Base-by-base conservation (phyloP, 345 rosid genomes). In the Citrus cavaleriei region DNA sequence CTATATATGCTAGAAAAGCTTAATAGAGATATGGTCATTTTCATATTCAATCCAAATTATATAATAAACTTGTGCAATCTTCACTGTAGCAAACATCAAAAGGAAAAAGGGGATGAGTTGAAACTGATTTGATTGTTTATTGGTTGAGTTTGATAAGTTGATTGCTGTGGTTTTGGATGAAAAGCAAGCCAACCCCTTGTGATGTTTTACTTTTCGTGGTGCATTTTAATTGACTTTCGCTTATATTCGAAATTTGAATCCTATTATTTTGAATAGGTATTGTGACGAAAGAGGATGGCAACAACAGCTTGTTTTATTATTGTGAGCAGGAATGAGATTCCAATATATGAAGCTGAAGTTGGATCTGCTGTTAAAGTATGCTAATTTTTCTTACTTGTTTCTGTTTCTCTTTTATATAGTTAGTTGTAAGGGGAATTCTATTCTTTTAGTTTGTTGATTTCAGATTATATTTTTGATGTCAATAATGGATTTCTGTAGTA, bases 321-420 rank as follows among this genome's bases (percentile, higher is more conserved):
- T 0, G 98, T 96, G 62, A 95, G 93, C 84, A 75, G 95, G 83
- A 92, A 96, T 55, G 98, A 96, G 77, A 94, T 94, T 80, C 99
- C 98, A 9, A 91, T 96, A 72, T 96, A 94, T 71, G 98, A 96
- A 90, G 98, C 98, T 76, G 97, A 96, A 91, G 92, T 94, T 76
- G 98, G 98, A 68, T 90, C 98, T 78, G 91, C 97, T 60, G 87
- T 91, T 24, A 96, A 96, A 84, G 98, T 96, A 89, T 57, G 73
- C 18, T 18, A 9, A 68, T 66, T 63, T 24, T 34, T 16, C 68
- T 21, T 10, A 3, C 34, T 27, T n/a, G 18, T 30, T 46, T 12
- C 30, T 27, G 2, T 22, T 22, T 70, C 4, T 37, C 1, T 25
- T 75, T 28, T 13, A 42, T 46, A 27, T 2, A 0, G 3, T 42